Evolutionary conservation across 805 yeast species (phyloP).

Genomic region (Candida broadrunensis): DNA sequence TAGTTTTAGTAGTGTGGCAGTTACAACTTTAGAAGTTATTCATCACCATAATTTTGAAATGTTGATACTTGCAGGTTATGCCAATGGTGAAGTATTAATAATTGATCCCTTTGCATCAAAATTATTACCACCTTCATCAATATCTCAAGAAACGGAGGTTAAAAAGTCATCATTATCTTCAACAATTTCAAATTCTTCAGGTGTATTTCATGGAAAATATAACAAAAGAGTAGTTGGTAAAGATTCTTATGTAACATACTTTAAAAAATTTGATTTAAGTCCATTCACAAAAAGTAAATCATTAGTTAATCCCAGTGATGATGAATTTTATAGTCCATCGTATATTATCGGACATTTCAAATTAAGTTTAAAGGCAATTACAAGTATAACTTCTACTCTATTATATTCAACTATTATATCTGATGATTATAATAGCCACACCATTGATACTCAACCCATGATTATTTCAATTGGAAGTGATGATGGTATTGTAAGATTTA

Average conservation of each 20-base stretch:
- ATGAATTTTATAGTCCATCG: slow-evolving; percentile 7
- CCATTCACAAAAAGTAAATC: slow-evolving; percentile 11
- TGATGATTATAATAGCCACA: slow-evolving; percentile 1
- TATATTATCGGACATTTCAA: slow-evolving; percentile 55
- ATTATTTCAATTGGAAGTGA: slow-evolving; percentile 54
- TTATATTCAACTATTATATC: slow-evolving; percentile 8
- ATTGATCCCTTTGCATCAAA: slow-evolving; percentile 33
- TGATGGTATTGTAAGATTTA: slow-evolving; percentile 60
- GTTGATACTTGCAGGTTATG: slow-evolving; percentile 55
- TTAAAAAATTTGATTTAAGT: slow-evolving; percentile 35
- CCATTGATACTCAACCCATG: slow-evolving; percentile 22
- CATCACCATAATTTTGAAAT: slow-evolving; percentile 36
- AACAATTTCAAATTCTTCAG: slow-evolving; percentile 2
- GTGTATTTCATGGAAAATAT: slow-evolving; percentile 7
- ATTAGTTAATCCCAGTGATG: slow-evolving; percentile 3
- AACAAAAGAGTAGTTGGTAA: slow-evolving; percentile 15
- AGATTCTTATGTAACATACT: slow-evolving; percentile 34
- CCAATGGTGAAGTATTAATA: slow-evolving; percentile 58
- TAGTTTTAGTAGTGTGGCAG: slow-evolving; percentile 9
- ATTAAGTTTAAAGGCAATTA: slow-evolving; percentile 57
- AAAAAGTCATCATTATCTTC: neutral
- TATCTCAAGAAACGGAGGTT: neutral
- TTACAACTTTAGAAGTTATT: slow-evolving; percentile 22
- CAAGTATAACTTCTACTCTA: slow-evolving; percentile 37
- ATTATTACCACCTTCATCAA: too few species aligned